Base-by-base conservation (phyloP, 345 rosid genomes). In the Gossypioides kirkii region DNA sequence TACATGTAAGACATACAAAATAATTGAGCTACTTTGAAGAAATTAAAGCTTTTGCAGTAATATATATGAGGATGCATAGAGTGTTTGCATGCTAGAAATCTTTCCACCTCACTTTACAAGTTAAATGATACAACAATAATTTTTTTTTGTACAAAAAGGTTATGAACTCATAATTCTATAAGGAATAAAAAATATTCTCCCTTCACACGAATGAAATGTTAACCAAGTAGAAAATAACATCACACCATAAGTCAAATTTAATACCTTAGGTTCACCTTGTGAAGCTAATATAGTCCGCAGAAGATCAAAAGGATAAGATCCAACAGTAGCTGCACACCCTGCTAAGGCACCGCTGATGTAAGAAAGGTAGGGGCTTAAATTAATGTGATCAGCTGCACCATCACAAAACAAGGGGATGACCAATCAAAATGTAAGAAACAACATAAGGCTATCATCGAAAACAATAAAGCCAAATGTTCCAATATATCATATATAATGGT, bases 281-380 rank as follows among this genome's bases (percentile, higher is more conserved):
- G 98, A 95, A 69, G 99, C 98, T 77, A 95, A 75, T 77, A 95
- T 84, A 23, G 99, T 95, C 75, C 99, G 80, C 1, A 95, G 72
- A 77, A 95, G 97, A 87, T 95, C 99, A 79, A 95, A 95, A 18
- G 99, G 99, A 82, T 95, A 95, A n/a, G 99, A 89, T 67, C 99
- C 99, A 79, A 95, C 61, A 6, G 99, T 95, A 78, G 99, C 99
- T 49, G 95, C 90, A 82, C 92, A 95, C 61, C 97, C 98, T 69
- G 99, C 98, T 78, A 92, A 74, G 36, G 94, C 95, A 76, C 99
- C 98, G 60, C 98, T 95, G 66, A 87, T 56, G 60, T 85, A 95
- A 26, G 98, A 88, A 53, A 95, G 76, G 71, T 92, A 92, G 25
- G 98, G 96, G 77, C 96, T 90, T 85, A 91, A 78, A 49, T 87